phyloP scores from a whole-genome alignment of 2,329 filamentous ascomycete genomes.

The Chaetothyriales sp. region DNA sequence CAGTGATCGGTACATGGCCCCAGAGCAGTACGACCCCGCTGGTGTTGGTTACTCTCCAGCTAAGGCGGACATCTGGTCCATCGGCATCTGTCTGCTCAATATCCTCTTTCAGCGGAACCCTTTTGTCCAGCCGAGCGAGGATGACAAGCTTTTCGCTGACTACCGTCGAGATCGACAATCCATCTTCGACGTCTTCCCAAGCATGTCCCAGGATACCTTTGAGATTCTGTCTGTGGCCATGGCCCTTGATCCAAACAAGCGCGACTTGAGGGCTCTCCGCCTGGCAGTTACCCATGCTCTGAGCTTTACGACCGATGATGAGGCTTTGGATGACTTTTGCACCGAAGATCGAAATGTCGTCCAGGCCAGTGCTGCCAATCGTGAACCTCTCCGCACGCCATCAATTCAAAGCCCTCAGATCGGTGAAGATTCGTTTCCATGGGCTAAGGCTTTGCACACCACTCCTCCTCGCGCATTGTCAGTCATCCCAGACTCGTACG shows the following conservation, averaged over 20 bases:
- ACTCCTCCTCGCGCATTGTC: conserved; percentile 60
- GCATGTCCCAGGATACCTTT: conserved; percentile 96
- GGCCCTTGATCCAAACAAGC: conserved; percentile 77
- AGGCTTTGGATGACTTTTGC: conserved; percentile 72
- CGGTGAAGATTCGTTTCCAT: conserved; percentile 73
- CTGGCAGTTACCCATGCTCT: conserved; percentile 64
- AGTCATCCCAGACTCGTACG: conserved; percentile 64
- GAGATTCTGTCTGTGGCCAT: conserved; percentile 84
- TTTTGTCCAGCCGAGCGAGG: conserved; percentile 75
- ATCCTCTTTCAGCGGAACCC: conserved; percentile 94
- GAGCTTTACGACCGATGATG: conserved; percentile 87
- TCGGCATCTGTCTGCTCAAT: conserved; percentile 92
- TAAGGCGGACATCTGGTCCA: conserved; percentile 90
- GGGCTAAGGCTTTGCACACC: conserved; percentile 77
- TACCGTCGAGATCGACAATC: conserved; percentile 88
- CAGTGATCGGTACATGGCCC: conserved; percentile 97
- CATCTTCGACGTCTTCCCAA: conserved; percentile 93
- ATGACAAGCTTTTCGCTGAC: conserved; percentile 85
- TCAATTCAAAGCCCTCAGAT: conserved; percentile 79
- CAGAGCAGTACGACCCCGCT: conserved; percentile 87
- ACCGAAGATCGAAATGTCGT: conserved; percentile 61
- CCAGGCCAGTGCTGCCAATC: conserved; percentile 64
- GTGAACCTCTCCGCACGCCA: conserved; percentile 86
- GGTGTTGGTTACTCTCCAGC: conserved; percentile 80
- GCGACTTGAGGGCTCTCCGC: conserved; percentile 63